Evolutionary conservation across 2,329 filamentous ascomycete species (phyloP).

Genomic region (Ascochyta koolunga): DNA sequence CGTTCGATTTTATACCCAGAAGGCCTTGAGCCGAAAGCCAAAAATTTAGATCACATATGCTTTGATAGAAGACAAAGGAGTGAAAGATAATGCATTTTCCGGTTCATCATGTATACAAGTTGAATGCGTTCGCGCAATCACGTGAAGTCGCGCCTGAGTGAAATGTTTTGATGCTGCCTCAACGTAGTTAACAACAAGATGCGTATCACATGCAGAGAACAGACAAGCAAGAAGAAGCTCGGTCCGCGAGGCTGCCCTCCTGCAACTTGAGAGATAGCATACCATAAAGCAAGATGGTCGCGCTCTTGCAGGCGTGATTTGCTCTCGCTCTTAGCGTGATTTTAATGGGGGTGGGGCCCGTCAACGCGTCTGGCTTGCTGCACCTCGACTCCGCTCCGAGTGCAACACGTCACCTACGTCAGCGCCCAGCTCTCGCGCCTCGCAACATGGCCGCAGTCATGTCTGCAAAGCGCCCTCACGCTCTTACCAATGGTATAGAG

Average conservation of each 20-base stretch:
- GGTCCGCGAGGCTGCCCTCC: too few relatives aligned
- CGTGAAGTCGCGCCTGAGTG: constrained; percentile 6
- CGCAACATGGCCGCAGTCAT: constrained; percentile 36
- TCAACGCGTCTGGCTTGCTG: constrained; percentile 27
- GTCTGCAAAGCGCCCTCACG: constrained; percentile 42
- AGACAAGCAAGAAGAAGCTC: not conserved
- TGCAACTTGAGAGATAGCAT: not conserved
- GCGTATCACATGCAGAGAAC: not conserved
- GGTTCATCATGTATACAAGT: not conserved
- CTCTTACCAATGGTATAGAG: constrained; percentile 28
- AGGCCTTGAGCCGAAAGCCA: not conserved
- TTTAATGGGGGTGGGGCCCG: constrained; percentile 21
- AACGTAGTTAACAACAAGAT: not conserved
- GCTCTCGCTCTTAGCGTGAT: constrained; percentile 14
- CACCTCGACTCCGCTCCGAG: not conserved
- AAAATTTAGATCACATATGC: not conserved
- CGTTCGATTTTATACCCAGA: constrained; percentile 12
- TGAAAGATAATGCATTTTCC: not conserved
- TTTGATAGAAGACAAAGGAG: constrained; percentile 6
- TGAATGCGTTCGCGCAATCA: not conserved
- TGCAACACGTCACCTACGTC: not conserved
- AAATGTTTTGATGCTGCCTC: not conserved
- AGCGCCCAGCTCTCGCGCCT: not conserved
- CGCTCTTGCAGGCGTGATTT: not conserved
- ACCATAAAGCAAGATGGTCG: not conserved